A percentile compares a stretch with the other conserved stretches of the same genome.
These are phyloP conservation scores for Bonia amplexicaulis DNA, from an alignment of 176 grass and related monocot species.

Conservation along the genomic window DNA sequence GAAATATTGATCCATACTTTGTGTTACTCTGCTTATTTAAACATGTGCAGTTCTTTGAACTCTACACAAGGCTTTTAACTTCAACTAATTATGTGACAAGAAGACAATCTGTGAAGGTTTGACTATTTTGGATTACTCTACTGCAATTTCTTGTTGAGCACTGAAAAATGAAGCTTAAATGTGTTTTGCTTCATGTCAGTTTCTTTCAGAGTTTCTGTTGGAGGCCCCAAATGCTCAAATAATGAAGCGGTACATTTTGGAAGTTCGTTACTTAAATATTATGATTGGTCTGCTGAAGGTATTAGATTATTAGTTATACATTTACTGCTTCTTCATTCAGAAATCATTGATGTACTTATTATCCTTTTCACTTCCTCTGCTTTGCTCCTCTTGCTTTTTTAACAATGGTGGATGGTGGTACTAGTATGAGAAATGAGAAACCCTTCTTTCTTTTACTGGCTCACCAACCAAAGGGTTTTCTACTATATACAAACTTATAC, in stretches of 20 bases:
- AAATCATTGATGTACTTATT: not conserved
- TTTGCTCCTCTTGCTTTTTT: not conserved
- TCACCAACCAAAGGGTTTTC: not conserved
- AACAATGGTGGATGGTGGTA: not conserved
- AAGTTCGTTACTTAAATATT: slow-evolving; percentile 72
- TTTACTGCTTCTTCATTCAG: slow-evolving; percentile 17
- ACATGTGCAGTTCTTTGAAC: slow-evolving; percentile 85
- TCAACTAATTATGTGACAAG: slow-evolving; percentile 97
- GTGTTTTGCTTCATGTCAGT: slow-evolving; percentile 43
- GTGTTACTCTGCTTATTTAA: slow-evolving; percentile 14
- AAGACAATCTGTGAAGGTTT: slow-evolving; percentile 96
- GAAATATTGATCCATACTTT: not conserved
- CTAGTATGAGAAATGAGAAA: slow-evolving; percentile 13
- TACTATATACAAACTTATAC: not conserved
- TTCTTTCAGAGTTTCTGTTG: slow-evolving; percentile 97
- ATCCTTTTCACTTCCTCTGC: not conserved
- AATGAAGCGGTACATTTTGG: slow-evolving; percentile 94
- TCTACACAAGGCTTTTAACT: slow-evolving; percentile 74
- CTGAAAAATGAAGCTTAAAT: slow-evolving; percentile 16
- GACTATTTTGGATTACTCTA: slow-evolving; percentile 2
- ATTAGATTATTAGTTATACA: slow-evolving; percentile 24
- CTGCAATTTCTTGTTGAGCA: not conserved
- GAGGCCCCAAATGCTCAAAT: slow-evolving; percentile 87
- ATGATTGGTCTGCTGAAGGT: slow-evolving; percentile 89
- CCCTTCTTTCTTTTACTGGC: not conserved